Percentiles rank a stretch among this genome's conserved stretches.
Evolutionary conservation across 1,139 yeast genomes (phyloP).

Genomic region (Taphrina communis): DNA sequence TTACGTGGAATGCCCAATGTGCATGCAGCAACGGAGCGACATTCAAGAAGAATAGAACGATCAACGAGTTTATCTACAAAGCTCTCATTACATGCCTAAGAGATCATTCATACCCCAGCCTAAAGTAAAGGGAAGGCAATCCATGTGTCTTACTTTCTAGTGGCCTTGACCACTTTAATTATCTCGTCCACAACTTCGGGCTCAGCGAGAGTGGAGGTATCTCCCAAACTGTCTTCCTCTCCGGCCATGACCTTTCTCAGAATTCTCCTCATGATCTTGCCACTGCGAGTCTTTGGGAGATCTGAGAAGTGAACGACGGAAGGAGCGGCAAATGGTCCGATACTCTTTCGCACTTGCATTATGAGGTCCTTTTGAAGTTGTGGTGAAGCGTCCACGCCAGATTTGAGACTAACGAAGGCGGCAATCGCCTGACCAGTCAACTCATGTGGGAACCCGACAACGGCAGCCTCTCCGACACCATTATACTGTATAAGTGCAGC

Average conservation of each 20-base stretch:
- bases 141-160: constrained; percentile 1
- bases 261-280: constrained; percentile 98
- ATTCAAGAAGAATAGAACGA: too few species aligned
- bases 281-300: constrained; percentile 96
- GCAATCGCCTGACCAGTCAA: constrained; percentile 97
- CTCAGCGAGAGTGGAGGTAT: constrained; percentile 85
- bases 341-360: constrained; percentile 86
- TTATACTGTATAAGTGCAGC: constrained; percentile 83
- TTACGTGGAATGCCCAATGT: background rate
- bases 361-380: constrained; percentile 81
- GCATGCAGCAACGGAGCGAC: too few species aligned
- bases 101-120: too few species aligned
- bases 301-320: constrained; percentile 83
- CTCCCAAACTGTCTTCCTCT: constrained; percentile 94
- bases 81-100: too few species aligned
- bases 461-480: constrained; percentile 90
- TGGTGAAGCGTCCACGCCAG: constrained; percentile 57
- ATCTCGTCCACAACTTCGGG: constrained; percentile 83
- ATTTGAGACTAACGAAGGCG: constrained; percentile 87
- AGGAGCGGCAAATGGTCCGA: constrained; percentile 99
- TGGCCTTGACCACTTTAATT: constrained; percentile 54
- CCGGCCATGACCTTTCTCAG: constrained; percentile 87
- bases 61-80: too few species aligned
- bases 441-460: constrained; percentile 92
- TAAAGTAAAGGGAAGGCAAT: background rate